Evolutionary conservation across 305 asterid species (phyloP).

Genomic region (Rubia peregrina): DNA sequence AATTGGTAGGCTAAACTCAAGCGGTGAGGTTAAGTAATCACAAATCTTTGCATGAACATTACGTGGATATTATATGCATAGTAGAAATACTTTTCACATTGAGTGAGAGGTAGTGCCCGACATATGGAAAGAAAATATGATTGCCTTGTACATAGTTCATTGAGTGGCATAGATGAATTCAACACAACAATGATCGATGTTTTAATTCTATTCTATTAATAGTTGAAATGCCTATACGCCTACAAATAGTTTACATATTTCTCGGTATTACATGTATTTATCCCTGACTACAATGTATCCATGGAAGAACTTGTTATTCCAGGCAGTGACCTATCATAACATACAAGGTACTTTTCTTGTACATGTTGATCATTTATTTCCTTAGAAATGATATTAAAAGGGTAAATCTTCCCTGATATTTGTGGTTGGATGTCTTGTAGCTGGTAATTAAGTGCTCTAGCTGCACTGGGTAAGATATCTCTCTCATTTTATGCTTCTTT

Average conservation of each 20-base stretch:
- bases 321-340: constrained; percentile 50
- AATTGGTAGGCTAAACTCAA: constrained; percentile 28
- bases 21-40: background rate
- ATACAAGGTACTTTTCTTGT: constrained; percentile 27
- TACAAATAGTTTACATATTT: constrained; percentile 8
- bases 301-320: constrained; percentile 47
- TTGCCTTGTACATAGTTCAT: background rate
- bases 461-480: background rate
- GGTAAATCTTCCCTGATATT: background rate
- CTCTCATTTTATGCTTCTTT: background rate
- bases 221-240: background rate
- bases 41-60: background rate
- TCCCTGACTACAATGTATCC: constrained; percentile 48
- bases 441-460: background rate
- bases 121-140: background rate
- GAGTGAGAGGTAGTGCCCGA: too few relatives aligned
- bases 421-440: background rate
- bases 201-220: background rate
- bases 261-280: constrained; percentile 32
- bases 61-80: background rate
- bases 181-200: background rate
- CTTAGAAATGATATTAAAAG: background rate
- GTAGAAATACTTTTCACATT: background rate
- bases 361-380: constrained; percentile 5
- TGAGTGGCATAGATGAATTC: background rate